Conservation (phyloP, 768 basidiomycete species). For the Russula vinacea region DNA sequence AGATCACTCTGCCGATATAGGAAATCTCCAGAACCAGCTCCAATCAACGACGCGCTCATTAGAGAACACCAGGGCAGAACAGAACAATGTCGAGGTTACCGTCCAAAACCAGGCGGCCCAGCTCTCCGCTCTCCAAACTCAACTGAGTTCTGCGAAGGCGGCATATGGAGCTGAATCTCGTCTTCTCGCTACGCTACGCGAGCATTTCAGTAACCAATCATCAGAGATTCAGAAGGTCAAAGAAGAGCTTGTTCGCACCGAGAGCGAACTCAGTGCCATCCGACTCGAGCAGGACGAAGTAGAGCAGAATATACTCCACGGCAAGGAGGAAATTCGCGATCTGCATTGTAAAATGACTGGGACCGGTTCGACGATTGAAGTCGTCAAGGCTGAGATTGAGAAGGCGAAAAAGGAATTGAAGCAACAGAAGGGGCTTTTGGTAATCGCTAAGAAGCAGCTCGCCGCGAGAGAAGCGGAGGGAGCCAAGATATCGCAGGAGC, state of each 20-base stretch:
- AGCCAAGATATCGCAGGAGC: conserved; percentile 65
- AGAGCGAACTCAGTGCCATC: conserved; percentile 88
- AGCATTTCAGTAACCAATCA: conserved; percentile 63
- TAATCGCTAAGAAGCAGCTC: conserved; percentile 93
- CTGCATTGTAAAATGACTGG: conserved; percentile 83
- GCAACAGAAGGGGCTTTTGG: conserved; percentile 92
- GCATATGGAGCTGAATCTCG: conserved; percentile 83
- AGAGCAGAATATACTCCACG: conserved; percentile 78
- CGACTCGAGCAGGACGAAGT: conserved; percentile 89
- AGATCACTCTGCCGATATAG: conserved; percentile 81
- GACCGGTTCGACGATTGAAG: conserved; percentile 66
- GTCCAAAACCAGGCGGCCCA: conserved; percentile 68
- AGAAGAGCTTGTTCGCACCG: conserved; percentile 80
- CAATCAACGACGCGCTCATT: conserved; percentile 74
- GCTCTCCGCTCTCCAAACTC: conserved; percentile 76
- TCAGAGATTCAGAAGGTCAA: conserved; percentile 67
- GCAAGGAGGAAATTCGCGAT: conserved; percentile 91
- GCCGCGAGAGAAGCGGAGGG: conserved; percentile 76
- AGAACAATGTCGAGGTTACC: conserved; percentile 58
- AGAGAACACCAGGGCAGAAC: conserved; percentile 61
- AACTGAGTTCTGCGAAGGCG: conserved; percentile 78
- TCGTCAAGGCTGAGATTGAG: conserved; percentile 72
- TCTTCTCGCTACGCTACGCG: conserved; percentile 61
- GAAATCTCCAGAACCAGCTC: conserved; percentile 82
- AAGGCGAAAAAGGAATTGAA: conserved; percentile 90